Conservation (phyloP, 2,329 filamentous ascomycete species). For the Aureobasidium sp. region DNA sequence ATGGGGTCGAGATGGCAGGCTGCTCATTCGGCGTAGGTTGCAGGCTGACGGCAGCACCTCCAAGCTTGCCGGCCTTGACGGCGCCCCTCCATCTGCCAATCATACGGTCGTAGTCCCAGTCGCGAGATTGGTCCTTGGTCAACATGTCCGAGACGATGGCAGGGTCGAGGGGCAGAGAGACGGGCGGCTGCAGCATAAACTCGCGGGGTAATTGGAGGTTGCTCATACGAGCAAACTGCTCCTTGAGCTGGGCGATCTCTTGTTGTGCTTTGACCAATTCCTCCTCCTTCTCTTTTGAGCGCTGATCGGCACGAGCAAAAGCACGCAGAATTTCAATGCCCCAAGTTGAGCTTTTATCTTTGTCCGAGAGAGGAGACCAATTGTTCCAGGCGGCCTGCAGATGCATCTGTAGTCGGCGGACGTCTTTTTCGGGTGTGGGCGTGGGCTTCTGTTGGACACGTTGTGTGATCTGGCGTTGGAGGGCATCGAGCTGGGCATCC, state of each 20-base stretch:
- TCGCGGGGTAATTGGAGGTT: constrained; percentile 30
- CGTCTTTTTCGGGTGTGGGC: constrained; percentile 48
- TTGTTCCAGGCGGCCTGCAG: constrained; percentile 68
- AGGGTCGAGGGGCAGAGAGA: constrained; percentile 13
- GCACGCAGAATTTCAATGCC: constrained; percentile 41
- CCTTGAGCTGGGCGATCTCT: constrained; percentile 37
- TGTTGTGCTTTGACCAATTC: constrained; percentile 35
- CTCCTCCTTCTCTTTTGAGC: constrained; percentile 30
- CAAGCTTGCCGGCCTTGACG: constrained; percentile 8
- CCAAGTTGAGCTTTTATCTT: constrained; percentile 39
- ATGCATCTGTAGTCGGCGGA: constrained; percentile 66
- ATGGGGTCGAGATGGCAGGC: neutral
- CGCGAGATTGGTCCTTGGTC: constrained; percentile 16
- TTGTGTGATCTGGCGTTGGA: constrained; percentile 35
- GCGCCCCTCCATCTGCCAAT: constrained; percentile 19
- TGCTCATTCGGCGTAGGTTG: neutral
- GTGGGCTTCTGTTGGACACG: constrained; percentile 27
- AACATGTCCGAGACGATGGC: constrained; percentile 14
- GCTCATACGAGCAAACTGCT: constrained; percentile 29
- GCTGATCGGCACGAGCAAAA: constrained; percentile 36
- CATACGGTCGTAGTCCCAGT: constrained; percentile 19
- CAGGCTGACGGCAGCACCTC: neutral
- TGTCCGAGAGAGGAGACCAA: constrained; percentile 61
- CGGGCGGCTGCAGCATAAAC: constrained; percentile 22
- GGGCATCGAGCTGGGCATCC: constrained; percentile 64